Evolutionary conservation across 1,139 yeast species (phyloP).

Genomic region (Meyerozyma athensensis): DNA sequence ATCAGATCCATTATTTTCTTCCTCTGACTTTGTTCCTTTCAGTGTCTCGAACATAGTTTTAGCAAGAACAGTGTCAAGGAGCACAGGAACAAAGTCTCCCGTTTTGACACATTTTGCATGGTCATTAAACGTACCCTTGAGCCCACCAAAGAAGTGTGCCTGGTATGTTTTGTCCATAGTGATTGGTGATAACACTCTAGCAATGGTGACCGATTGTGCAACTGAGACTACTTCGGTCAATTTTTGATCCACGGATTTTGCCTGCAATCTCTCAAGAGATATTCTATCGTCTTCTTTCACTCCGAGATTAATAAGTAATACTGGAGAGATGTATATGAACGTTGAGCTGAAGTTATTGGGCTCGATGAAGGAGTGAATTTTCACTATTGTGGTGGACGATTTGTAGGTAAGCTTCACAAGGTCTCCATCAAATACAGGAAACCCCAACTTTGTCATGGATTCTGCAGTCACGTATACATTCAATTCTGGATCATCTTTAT

Average conservation of each 20-base stretch:
- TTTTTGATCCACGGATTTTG: slow-evolving; percentile 4
- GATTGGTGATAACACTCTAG: slow-evolving; percentile 67
- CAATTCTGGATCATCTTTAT: slow-evolving; percentile 38
- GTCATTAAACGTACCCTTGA: slow-evolving; percentile 59
- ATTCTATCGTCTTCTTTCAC: slow-evolving; percentile 28
- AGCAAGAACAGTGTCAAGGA: slow-evolving; percentile 69
- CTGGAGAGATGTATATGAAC: slow-evolving; percentile 57
- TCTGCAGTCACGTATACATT: slow-evolving; percentile 50
- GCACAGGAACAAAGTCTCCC: slow-evolving; percentile 71
- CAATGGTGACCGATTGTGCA: slow-evolving; percentile 44
- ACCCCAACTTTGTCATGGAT: slow-evolving; percentile 53
- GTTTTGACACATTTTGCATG: slow-evolving; percentile 52
- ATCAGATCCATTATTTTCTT: slow-evolving; percentile 19
- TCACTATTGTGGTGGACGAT: slow-evolving; percentile 28
- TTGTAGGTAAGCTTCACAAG: slow-evolving; percentile 34
- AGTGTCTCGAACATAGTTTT: slow-evolving; percentile 46
- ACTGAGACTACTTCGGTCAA: slow-evolving; percentile 17
- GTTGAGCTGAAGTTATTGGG: slow-evolving; percentile 47
- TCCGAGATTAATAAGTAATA: slow-evolving; percentile 51
- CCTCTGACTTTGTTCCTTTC: slow-evolving; percentile 18
- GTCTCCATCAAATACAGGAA: slow-evolving; percentile 65
- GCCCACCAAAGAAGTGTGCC: slow-evolving; percentile 56
- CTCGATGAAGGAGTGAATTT: slow-evolving; percentile 58
- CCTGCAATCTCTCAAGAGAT: slow-evolving; percentile 18
- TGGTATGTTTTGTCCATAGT: slow-evolving; percentile 67